Evolutionary conservation across 495 filamentous ascomycete genomes (phyloP).

Genomic region (Aspergillus olivimuriae): DNA sequence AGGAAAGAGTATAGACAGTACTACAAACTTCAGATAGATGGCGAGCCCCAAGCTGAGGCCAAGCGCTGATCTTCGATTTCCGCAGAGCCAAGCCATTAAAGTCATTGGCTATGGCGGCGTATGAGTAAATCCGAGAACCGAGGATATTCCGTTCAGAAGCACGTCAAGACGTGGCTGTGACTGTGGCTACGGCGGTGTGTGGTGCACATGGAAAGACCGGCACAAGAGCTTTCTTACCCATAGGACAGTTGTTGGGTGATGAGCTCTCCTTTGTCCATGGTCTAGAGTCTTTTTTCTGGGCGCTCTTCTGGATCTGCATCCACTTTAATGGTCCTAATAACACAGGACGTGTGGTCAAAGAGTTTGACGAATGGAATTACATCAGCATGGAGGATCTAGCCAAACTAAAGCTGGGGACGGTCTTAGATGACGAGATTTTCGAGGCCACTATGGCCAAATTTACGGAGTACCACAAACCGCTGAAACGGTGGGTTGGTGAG

Average conservation of each 20-base stretch:
- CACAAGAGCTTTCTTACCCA: slow-evolving; percentile 27
- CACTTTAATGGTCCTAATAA: slow-evolving; percentile 24
- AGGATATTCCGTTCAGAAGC: no score
- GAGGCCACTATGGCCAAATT: slow-evolving; percentile 18
- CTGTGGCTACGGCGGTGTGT: no score
- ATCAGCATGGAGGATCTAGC: slow-evolving; percentile 11
- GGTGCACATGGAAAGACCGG: slow-evolving; percentile 14
- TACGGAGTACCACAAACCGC: slow-evolving; percentile 25
- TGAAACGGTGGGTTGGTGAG: slow-evolving; percentile 28
- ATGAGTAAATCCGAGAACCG: no score
- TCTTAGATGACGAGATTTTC: slow-evolving; percentile 28
- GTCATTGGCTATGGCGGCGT: no score
- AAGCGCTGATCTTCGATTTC: no score
- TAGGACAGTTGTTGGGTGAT: slow-evolving; percentile 17
- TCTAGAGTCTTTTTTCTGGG: slow-evolving; percentile 50
- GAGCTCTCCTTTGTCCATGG: slow-evolving; percentile 20
- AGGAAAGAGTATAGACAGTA: no score
- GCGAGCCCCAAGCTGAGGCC: no score
- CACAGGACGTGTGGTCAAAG: not conserved
- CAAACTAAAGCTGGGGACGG: slow-evolving; percentile 12
- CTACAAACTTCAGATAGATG: no score
- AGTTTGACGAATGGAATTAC: slow-evolving; percentile 26
- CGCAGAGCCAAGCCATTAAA: no score
- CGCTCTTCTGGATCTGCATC: slow-evolving; percentile 44
- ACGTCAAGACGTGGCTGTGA: no score